Conservation (phyloP, 2,329 filamentous ascomycete species). For the Pseudogymnoascus destructans region DNA sequence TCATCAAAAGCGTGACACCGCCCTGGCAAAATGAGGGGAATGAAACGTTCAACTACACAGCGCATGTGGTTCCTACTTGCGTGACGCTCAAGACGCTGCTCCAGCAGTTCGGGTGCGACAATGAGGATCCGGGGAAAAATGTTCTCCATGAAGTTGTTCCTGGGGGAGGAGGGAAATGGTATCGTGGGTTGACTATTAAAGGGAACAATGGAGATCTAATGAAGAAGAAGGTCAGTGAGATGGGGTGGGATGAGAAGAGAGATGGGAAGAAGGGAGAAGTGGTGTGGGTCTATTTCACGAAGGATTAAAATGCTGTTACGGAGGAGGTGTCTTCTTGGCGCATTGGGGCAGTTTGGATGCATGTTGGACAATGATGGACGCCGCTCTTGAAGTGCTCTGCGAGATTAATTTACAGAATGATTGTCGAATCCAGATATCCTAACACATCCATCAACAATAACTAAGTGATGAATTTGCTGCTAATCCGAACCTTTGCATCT, state of each 20-base stretch:
- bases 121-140: slow-evolving; percentile 39
- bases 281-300: slow-evolving; percentile 48
- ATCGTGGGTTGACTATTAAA: slow-evolving; percentile 38
- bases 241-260: slow-evolving; percentile 45
- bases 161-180: slow-evolving; percentile 45
- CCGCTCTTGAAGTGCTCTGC: neutral
- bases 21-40: slow-evolving; percentile 38
- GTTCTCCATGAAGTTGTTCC: slow-evolving; percentile 42
- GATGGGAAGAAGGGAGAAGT: slow-evolving; percentile 36
- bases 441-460: neutral
- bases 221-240: slow-evolving; percentile 37
- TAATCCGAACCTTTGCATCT: neutral
- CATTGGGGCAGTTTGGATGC: neutral
- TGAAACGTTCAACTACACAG: slow-evolving; percentile 33
- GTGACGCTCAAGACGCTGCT: slow-evolving; percentile 44
- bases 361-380: neutral
- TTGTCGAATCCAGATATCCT: neutral
- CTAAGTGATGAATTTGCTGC: neutral
- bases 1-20: slow-evolving; percentile 35
- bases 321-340: neutral
- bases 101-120: slow-evolving; percentile 43
- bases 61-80: slow-evolving; percentile 38
- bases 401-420: slow-evolving; percentile 1
- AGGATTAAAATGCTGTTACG: slow-evolving; percentile 23
- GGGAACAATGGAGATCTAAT: slow-evolving; percentile 38